Evolutionary conservation across 148 eudicot species (phyloP).

Genomic region (Amaranthus cruentus): DNA sequence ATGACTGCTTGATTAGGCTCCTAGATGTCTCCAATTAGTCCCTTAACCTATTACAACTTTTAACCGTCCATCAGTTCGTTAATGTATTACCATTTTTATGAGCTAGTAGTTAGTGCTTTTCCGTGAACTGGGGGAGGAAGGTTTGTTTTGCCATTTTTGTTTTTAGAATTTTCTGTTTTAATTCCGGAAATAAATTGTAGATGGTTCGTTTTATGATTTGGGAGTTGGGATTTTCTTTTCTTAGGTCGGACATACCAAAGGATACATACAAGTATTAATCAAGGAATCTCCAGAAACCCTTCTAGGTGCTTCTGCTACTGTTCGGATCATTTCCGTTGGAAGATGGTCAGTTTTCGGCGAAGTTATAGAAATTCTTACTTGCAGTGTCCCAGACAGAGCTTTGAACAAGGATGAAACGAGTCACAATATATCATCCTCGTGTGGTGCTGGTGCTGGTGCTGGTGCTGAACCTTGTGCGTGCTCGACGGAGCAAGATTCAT

Average conservation of each 20-base stretch:
- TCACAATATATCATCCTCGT: conserved; percentile 33
- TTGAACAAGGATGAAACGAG: conserved; percentile 17
- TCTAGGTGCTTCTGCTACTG: conserved; percentile 75
- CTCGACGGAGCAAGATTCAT: conserved; percentile 42
- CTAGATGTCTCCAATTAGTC: too few species aligned
- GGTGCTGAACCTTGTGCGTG: conserved; percentile 48
- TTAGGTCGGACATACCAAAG: conserved; percentile 95
- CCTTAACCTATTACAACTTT: too few species aligned
- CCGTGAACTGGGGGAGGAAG: background rate
- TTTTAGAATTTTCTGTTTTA: background rate
- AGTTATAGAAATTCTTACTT: conserved; percentile 50
- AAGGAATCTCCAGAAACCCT: conserved; percentile 54
- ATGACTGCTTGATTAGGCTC: too few species aligned
- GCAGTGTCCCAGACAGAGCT: conserved; percentile 17
- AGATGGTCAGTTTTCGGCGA: conserved; percentile 98
- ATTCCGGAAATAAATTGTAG: background rate
- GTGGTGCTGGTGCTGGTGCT: conserved; percentile 29
- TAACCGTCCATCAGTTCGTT: too few species aligned
- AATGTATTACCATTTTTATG: background rate
- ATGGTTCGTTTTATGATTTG: background rate
- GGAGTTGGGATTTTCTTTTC: conserved; percentile 20
- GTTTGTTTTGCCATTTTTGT: background rate
- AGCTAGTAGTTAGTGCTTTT: background rate
- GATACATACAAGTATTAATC: conserved; percentile 84
- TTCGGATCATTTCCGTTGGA: conserved; percentile 76